Percentiles rank a stretch among this genome's conserved stretches.
phyloP scores from a whole-genome alignment of 2,329 filamentous ascomycete species.

The Alternaria postmessia region DNA sequence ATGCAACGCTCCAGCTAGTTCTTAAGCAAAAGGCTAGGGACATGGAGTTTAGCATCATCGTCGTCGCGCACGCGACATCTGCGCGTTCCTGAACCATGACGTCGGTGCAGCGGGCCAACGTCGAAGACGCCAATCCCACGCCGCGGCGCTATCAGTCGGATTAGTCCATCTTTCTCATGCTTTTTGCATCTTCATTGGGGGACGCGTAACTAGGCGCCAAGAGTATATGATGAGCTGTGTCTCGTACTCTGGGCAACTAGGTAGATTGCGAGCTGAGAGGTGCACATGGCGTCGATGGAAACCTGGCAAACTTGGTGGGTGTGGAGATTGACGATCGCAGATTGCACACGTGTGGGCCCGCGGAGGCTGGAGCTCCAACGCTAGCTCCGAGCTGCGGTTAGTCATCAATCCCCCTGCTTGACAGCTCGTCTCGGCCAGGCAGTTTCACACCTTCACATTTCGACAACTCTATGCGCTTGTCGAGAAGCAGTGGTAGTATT shows the following conservation, averaged over 20 bases:
- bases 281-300: not conserved
- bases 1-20: not conserved
- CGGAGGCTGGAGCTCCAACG: not conserved
- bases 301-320: not conserved
- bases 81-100: slow-evolving; percentile 21
- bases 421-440: too few relatives aligned
- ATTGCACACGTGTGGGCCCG: not conserved
- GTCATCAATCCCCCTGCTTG: not conserved
- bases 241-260: not conserved
- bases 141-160: slow-evolving; percentile 9
- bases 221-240: not conserved
- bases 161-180: not conserved
- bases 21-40: not conserved
- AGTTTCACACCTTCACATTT: not conserved
- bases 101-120: slow-evolving; percentile 10
- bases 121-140: slow-evolving; percentile 15
- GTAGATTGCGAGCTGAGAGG: not conserved
- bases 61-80: slow-evolving; percentile 13
- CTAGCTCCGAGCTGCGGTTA: not conserved
- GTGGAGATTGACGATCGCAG: not conserved
- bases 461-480: not conserved
- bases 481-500: not conserved
- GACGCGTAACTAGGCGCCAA: not conserved
- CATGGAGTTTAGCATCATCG: slow-evolving; percentile 2
- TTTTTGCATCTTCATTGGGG: not conserved